Conservation (phyloP, 2,329 filamentous ascomycete genomes). For the Diaporthe sp. region DNA sequence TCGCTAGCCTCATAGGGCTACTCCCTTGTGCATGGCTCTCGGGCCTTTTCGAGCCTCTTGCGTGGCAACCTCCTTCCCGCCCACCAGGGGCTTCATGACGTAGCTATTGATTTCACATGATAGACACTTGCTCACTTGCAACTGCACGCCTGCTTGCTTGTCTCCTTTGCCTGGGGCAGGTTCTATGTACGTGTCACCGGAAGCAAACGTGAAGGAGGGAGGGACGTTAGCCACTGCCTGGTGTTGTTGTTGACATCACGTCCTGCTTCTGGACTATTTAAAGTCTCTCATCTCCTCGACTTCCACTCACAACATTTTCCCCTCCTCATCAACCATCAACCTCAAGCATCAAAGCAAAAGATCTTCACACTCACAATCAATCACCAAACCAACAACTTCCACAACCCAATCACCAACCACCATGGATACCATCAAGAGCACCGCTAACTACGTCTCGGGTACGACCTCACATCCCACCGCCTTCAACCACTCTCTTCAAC, state of each 20-base stretch:
- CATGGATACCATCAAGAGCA: conserved; percentile 59
- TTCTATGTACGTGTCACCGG: neutral
- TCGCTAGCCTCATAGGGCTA: conserved; percentile 7
- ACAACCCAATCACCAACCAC: conserved; percentile 37
- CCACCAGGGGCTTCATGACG: conserved; percentile 21
- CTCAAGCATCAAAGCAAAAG: conserved; percentile 18
- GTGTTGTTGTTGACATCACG: neutral
- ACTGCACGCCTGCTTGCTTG: conserved; percentile 12
- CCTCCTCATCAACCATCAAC: conserved; percentile 36
- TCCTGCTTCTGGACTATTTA: conserved; percentile 22
- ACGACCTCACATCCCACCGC: conserved; percentile 54
- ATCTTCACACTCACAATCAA: conserved; percentile 10
- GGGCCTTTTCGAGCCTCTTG: conserved; percentile 11
- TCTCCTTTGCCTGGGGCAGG: conserved; percentile 8
- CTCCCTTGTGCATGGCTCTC: neutral
- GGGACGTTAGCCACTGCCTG: neutral
- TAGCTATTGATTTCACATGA: conserved; percentile 30
- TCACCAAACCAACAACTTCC: conserved; percentile 33
- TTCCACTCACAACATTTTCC: neutral
- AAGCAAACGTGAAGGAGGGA: neutral
- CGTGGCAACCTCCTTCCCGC: conserved; percentile 10
- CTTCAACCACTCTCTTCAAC: neutral
- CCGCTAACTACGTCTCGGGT: conserved; percentile 70
- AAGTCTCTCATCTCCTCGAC: conserved; percentile 14
- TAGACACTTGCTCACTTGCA: conserved; percentile 15